Percentiles rank a stretch among this genome's conserved stretches.
Conservation (phyloP, 495 filamentous ascomycete genomes). For the Annulohypoxylon moriforme region DNA sequence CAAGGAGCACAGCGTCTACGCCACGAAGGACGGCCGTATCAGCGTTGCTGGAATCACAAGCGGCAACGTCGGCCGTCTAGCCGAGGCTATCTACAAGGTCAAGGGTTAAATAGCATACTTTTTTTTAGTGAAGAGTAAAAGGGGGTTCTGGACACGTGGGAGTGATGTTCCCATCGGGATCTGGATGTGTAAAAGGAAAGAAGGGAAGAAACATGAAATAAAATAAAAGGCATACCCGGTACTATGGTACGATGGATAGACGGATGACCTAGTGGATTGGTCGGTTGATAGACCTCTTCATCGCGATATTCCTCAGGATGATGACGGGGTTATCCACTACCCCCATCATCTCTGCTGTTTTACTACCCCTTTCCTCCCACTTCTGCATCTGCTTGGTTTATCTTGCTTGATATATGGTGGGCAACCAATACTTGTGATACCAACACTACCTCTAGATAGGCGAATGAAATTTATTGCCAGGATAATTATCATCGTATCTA, state of each 20-base stretch:
- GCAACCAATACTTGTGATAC: conserved; percentile 29
- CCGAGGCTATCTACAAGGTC: conserved; percentile 95
- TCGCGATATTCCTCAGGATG: conserved; percentile 19
- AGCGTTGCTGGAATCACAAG: conserved; percentile 96
- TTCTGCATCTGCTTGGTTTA: conserved; percentile 21
- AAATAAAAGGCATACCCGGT: conserved; percentile 24
- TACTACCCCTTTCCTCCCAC: not conserved
- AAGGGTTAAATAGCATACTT: conserved; percentile 61
- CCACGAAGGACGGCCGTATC: conserved; percentile 96
- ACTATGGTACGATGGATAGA: conserved; percentile 34
- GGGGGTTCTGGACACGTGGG: not conserved
- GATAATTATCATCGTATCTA: not conserved
- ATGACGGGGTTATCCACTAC: not conserved
- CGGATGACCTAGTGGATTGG: conserved; percentile 31
- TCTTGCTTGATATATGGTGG: conserved; percentile 8
- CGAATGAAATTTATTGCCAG: conserved; percentile 16
- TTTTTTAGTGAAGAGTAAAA: conserved; percentile 8
- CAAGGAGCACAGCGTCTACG: conserved; percentile 98
- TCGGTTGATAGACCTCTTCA: conserved; percentile 19
- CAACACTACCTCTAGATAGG: conserved; percentile 21
- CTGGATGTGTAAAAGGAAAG: conserved; percentile 20
- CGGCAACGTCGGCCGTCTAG: conserved; percentile 91
- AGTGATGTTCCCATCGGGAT: not conserved
- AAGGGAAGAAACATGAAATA: not conserved
- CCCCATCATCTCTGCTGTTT: conserved; percentile 18